These are phyloP conservation scores for Phialophora verrucosa DNA, from an alignment of 2,329 filamentous ascomycete species.

Conservation along the genomic window DNA sequence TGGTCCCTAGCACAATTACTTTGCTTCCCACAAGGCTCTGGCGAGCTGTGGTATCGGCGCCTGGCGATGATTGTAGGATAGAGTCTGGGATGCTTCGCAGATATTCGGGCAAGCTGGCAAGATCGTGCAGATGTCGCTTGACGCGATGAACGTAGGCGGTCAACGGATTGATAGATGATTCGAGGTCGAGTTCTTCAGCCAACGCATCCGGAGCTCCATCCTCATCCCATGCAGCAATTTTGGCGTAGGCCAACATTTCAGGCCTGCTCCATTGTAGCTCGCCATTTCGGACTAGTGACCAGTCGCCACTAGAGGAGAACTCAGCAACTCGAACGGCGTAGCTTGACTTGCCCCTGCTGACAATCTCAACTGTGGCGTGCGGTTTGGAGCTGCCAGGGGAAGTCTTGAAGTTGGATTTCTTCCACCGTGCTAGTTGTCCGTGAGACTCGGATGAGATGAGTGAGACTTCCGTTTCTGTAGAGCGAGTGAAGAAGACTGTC, in stretches of 20 bases:
- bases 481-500: conserved; percentile 86
- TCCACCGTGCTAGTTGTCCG: conserved; percentile 76
- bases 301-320: conserved; percentile 70
- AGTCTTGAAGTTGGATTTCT: conserved; percentile 54
- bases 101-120: conserved; percentile 76
- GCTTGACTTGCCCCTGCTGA: conserved; percentile 69
- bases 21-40: conserved; percentile 91
- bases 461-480: conserved; percentile 74
- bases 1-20: conserved; percentile 78
- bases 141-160: conserved; percentile 88
- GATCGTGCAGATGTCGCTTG: conserved; percentile 77
- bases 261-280: conserved; percentile 78
- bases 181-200: conserved; percentile 79
- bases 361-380: conserved; percentile 77
- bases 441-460: conserved; percentile 79
- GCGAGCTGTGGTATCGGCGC: conserved; percentile 44
- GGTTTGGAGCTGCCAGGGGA: conserved; percentile 46
- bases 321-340: conserved; percentile 81
- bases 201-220: conserved; percentile 74
- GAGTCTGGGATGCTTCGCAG: conserved; percentile 71
- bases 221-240: conserved; percentile 80
- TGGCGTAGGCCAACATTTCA: conserved; percentile 80
- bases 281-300: conserved; percentile 83
- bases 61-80: conserved; percentile 54
- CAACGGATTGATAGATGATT: conserved; percentile 80